Conservation (phyloP, 768 basidiomycete genomes). For the Mrakia hoshinonis region DNA sequence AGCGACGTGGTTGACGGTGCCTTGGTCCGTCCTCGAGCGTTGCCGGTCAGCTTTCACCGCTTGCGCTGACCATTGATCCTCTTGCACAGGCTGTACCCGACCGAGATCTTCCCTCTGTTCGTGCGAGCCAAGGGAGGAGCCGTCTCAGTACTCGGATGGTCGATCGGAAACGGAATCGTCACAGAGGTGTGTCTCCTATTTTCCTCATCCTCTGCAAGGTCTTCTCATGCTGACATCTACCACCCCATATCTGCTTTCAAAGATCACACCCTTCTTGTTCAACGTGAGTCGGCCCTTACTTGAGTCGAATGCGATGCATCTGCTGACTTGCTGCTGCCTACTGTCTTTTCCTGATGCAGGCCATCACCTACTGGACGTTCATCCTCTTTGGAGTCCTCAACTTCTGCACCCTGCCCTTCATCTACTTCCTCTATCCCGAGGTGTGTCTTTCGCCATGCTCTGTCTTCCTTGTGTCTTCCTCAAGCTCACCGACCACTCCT, state of each 20-base stretch:
- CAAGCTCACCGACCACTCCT: background rate
- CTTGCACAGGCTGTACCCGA: slow-evolving; percentile 25
- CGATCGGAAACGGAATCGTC: slow-evolving; percentile 31
- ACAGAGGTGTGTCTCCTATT: too few species aligned
- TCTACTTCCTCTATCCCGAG: slow-evolving; percentile 19
- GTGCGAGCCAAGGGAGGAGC: slow-evolving; percentile 32
- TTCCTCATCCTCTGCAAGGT: too few species aligned
- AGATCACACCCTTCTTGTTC: slow-evolving; percentile 33
- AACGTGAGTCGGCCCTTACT: slow-evolving; percentile 29
- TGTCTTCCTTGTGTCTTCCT: background rate
- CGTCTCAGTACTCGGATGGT: slow-evolving; percentile 28
- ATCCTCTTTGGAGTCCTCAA: slow-evolving; percentile 25
- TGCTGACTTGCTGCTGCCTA: background rate
- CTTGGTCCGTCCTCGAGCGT: slow-evolving; percentile 28
- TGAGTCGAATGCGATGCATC: background rate
- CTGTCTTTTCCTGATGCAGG: too few species aligned
- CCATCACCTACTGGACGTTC: slow-evolving; percentile 19
- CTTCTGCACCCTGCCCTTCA: slow-evolving; percentile 15
- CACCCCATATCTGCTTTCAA: too few species aligned
- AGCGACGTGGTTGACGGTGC: slow-evolving; percentile 33
- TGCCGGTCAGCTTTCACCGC: background rate
- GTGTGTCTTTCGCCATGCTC: background rate
- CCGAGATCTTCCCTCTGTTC: slow-evolving; percentile 32
- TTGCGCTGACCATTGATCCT: background rate
- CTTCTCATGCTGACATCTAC: too few species aligned